These are phyloP conservation scores for Lactifluus volemus DNA, from an alignment of 768 basidiomycete genomes.

Conservation along the genomic window DNA sequence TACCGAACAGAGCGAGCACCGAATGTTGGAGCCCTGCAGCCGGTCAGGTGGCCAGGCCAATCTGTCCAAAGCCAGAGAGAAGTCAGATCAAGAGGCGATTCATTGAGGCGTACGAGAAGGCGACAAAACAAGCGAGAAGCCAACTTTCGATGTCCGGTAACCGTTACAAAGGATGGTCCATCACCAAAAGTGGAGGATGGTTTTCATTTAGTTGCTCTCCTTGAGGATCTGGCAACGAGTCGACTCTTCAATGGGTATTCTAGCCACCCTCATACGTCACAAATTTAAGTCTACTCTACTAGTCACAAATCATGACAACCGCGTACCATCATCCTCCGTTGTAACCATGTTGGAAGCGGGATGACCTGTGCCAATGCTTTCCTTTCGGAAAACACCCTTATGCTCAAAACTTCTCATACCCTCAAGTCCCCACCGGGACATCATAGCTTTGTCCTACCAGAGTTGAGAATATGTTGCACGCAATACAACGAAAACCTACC, in stretches of 20 bases:
- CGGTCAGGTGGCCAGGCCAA: conserved; percentile 4
- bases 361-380: conserved; percentile 26
- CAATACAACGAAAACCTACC: conserved; percentile 30
- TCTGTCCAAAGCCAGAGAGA: conserved; percentile 13
- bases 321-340: not conserved
- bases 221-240: not conserved
- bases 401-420: conserved; percentile 92
- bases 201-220: conserved; percentile 1
- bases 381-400: conserved; percentile 46
- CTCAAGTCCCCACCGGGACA: conserved; percentile 83
- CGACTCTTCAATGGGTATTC: not conserved
- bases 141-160: not conserved
- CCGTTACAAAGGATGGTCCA: not conserved
- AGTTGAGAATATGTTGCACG: not conserved
- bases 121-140: conserved; percentile 5
- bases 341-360: not conserved
- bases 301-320: not conserved
- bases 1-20: not conserved
- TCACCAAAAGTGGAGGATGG: not conserved
- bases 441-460: conserved; percentile 82
- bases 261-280: too few relatives aligned
- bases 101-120: not conserved
- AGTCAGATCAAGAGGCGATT: conserved; percentile 12
- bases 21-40: not conserved
- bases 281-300: too few relatives aligned